Evolutionary conservation across 2,329 filamentous ascomycete species (phyloP).

Genomic region (Trichoderma polysporum): DNA sequence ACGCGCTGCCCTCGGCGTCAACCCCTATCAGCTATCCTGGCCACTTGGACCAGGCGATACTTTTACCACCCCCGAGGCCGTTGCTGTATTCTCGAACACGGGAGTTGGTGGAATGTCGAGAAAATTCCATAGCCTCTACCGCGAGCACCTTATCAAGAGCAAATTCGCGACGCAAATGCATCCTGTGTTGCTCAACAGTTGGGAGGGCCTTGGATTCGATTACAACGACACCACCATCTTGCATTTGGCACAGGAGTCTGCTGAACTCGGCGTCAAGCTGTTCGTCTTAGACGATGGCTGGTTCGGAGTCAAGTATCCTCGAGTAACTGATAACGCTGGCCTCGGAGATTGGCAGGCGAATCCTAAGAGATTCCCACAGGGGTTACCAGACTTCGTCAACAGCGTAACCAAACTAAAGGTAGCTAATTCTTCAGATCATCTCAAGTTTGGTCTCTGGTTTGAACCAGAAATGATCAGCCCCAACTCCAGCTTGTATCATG

Average conservation of each 20-base stretch:
- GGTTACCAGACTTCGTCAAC: slow-evolving; percentile 51
- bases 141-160: slow-evolving; percentile 59
- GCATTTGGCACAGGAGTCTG: slow-evolving; percentile 54
- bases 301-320: slow-evolving; percentile 61
- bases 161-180: slow-evolving; percentile 52
- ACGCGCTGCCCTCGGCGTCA: slow-evolving; percentile 59
- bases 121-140: slow-evolving; percentile 60
- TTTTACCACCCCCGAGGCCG: slow-evolving; percentile 61
- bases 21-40: slow-evolving; percentile 61
- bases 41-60: slow-evolving; percentile 54
- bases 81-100: slow-evolving; percentile 58
- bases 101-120: slow-evolving; percentile 63
- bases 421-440: slow-evolving; percentile 44
- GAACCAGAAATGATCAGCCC: slow-evolving; percentile 69
- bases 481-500: slow-evolving; percentile 58
- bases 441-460: slow-evolving; percentile 65
- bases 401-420: slow-evolving; percentile 51
- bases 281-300: slow-evolving; percentile 68
- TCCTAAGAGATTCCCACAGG: slow-evolving; percentile 57
- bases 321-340: slow-evolving; percentile 55
- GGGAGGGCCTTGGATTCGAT: slow-evolving; percentile 62
- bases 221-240: slow-evolving; percentile 58
- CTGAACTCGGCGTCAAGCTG: slow-evolving; percentile 58
- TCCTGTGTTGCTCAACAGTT: slow-evolving; percentile 62
- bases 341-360: slow-evolving; percentile 65